Evolutionary conservation across 352 stramenopile species (phyloP), one percentile per base, ranked within the genome.

Genomic region (Phytopythium ostracodes): DNA sequence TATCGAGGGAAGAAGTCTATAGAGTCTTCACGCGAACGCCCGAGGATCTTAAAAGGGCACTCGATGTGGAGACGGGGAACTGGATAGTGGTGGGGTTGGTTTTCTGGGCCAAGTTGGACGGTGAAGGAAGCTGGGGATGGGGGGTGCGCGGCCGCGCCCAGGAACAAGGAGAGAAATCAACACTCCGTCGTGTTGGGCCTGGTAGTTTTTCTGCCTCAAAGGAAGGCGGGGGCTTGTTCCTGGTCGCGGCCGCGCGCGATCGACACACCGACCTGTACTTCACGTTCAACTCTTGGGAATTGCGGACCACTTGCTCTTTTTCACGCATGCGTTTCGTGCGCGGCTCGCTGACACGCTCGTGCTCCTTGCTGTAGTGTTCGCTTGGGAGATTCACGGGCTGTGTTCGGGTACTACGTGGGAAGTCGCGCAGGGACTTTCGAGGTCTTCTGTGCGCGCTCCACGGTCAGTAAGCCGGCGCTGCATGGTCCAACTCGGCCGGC

Each of bases 141-240:
- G n/a, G 53, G 68, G 61, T 55, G 68, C 42, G 46, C 64, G 58
- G 59, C n/a, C 68, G 36, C 29, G 63, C 31, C 25, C 49, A 63
- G 61, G 57, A 49, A 59, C 64, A 57, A 47, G n/a, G 52, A 10
- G 4, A 20, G 2, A 52, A 59, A 60, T 75, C 68, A 75, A 68
- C 71, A 75, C 71, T 71, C 68, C 68, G 68, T 75, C 46, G 71
- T 75, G 71, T 68, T 75, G 68, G 68, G 68, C 65, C 65, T 57
- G 17, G 40, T n/a, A 18, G 40, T 38, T 10, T 10, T 38, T 10
- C 1, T 14, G 33, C 33, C 33, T 38, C 33, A 61, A 64, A 62
- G 56, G 58, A 59, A 60, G 62, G n/a, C n/a, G n/a, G n/a, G n/a
- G n/a, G n/a, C n/a, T 62, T 40, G 52, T 25, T 46, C 27, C 22